Evolutionary conservation across 495 filamentous ascomycete species (phyloP), one percentile per base, ranked within the genome.

Genomic region (Penicillium coprophilum): DNA sequence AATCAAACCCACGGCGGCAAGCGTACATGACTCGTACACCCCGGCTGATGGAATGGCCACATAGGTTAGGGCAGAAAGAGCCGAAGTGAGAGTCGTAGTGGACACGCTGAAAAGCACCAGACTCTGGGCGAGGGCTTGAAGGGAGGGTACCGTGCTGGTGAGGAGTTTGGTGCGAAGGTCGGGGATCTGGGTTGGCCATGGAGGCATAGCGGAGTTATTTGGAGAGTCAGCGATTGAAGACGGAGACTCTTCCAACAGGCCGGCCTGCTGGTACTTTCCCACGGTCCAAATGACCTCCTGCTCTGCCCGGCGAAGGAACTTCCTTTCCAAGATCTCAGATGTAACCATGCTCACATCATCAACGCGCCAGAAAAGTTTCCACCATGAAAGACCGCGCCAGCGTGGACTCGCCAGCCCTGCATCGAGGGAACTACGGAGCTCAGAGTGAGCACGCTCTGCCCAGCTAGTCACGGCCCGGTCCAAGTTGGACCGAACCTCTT

Each of bases 281-380:
- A 87, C 81, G 4, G 95, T 82, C 73, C 85, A 95, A 49, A 95
- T 85, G 40, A 89, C 74, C 50, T 81, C 82, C 54, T 83, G 85
- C 65, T 96, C 92, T 0, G 92, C 85, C 15, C 80, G 77, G 3
- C 80, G 77, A 4, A 98, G 81, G 71, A 92, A 96, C n/a, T 79
- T 77, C 46, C 77, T 80, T 34, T 83, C 79, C 4, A 97, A 70
- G 50, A 96, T 84, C 56, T 95, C 88, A 3, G 85, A 84, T 2
- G 87, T 82, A 45, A 94, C 83, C 80, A 90, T 86, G 28, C 81
- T 79, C 38, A 98, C 91, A 61, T 97, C 93, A 68, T 97, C 94
- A 44, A 90, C 90, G 12, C 88, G 86, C 91, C 91, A 97, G 64
- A 96, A 86, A 12, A 98, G 83, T 67, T 95, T 96, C 89, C 90